A percentile compares a stretch with the other conserved stretches of the same genome.
Evolutionary conservation across 495 filamentous ascomycete species (phyloP).

Genomic region (Thermothielavioides terrestris): DNA sequence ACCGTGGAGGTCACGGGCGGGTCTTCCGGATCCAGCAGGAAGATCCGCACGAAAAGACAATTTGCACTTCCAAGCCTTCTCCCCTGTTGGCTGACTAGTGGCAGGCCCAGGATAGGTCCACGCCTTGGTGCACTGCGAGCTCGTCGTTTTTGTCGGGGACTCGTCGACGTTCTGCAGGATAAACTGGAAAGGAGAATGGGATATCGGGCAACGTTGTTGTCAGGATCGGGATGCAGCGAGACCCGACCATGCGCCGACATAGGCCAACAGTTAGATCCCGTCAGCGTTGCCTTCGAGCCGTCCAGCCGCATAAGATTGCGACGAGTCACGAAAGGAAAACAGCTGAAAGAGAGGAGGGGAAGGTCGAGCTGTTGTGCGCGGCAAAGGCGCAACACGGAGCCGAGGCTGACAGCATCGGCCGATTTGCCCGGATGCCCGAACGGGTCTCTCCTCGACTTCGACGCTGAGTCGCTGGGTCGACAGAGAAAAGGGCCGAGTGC

Average conservation of each 20-base stretch:
- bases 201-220: not conserved
- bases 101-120: not conserved
- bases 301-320: no score
- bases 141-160: not conserved
- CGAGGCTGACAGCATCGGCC: slow-evolving; percentile 3
- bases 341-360: not conserved
- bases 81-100: not conserved
- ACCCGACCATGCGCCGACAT: not conserved
- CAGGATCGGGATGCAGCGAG: no score
- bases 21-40: not conserved
- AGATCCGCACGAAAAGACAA: slow-evolving; percentile 9
- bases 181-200: not conserved
- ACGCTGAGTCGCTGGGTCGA: not conserved
- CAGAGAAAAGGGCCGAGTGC: not conserved
- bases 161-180: not conserved
- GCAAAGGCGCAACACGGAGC: not conserved
- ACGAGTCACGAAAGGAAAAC: not conserved
- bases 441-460: not conserved
- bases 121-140: not conserved
- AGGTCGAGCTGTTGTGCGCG: not conserved
- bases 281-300: not conserved
- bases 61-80: not conserved
- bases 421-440: not conserved
- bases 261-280: not conserved
- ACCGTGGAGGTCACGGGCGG: not conserved